Evolutionary conservation across 768 basidiomycete species (phyloP), one percentile per base, ranked within the genome.

Genomic region (Pseudohyphozyma bogoriensis): DNA sequence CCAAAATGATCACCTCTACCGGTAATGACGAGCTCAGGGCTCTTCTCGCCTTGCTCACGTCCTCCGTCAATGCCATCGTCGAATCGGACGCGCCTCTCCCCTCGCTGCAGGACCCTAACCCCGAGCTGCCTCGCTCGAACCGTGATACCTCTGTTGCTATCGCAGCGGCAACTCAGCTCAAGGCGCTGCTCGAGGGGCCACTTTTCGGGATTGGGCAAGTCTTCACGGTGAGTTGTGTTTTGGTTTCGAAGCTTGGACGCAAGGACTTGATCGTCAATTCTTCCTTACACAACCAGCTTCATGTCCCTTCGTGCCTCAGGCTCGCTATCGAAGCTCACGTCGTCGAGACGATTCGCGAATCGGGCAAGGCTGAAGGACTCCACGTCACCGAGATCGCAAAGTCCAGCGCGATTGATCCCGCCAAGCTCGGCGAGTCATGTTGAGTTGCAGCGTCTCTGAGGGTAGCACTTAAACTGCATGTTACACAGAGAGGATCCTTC

Each of bases 401-500:
- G 28, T 73, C 71, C 24, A 72, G 70, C 51, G 65, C 63, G 4
- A 65, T 74, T 46, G 70, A 75, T 46, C 59, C 72, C 3, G 52
- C 62, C n/a, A 76, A 76, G 59, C 65, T 78, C 4, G 24, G 80
- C 80, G 61, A 53, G 64, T 56, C 51, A 4, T 32, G n/a, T n/a
- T n/a, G n/a, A n/a, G 47, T n/a, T n/a, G n/a, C n/a, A n/a, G n/a
- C 20, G 28, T 26, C 33, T 39, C 40, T 35, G 51, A 9, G 2
- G 37, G 4, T 20, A 2, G 1, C 4, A 37, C 22, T 35, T n/a
- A n/a, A 13, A 42, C 28, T 16, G 12, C 31, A 1, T 8, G 16
- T 5, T 2, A 15, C 49, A 87, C 86, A 82, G 6, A 86, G 87
- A 68, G 79, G n/a, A n/a, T 81, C 36, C 78, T 89, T 42, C 83